Evolutionary conservation across 345 rosid species (phyloP), one percentile per base, ranked within the genome.

Genomic region (Syzygium oleosum): DNA sequence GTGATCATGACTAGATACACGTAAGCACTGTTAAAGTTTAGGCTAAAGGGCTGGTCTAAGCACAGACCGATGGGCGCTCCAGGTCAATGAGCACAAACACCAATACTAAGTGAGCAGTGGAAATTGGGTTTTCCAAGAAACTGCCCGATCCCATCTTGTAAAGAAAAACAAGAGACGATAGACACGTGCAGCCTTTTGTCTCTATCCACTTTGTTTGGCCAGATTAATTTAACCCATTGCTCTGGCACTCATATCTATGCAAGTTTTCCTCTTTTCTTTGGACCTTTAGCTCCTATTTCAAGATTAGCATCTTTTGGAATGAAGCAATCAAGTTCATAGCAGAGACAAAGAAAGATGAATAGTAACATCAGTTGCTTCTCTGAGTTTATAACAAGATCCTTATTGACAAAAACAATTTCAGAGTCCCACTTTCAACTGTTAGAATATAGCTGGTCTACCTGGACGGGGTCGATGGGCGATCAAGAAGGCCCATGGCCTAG

Each of bases 41-140:
- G 27, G 5, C 23, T 9, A 56, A 56, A 23, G 12, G 61, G 61
- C 9, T 56, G 27, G 10, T 34, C 12, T 34, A 34, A 2, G 49
- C 49, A 2, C 13, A 34, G 4, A 1, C 46, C 2, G 25, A 41
- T 34, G 80, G 2, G 49, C 25, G 46, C 46, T 17, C 46, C 0
- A 5, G 46, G 80, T 73, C 25, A 12, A 73, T 73, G 80, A 34
- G 80, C 80, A 73, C 46, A 34, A 34, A 73, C 38, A 34, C 46
- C 46, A 17, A 7, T 0, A 0, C 49, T 34, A 73, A 34, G 5
- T 19, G 13, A 73, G 80, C 80, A 17, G 1, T 34, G 80, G 19
- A 34, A 73, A 17, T 73, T 34, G 13, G 80, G 41, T 34, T 2
- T 73, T 73, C 0, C 14, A 34, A 34, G 46, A 4, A 73, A 34